Base-by-base conservation (phyloP, 345 rosid genomes). In the Eucalyptus erythrocorys region DNA sequence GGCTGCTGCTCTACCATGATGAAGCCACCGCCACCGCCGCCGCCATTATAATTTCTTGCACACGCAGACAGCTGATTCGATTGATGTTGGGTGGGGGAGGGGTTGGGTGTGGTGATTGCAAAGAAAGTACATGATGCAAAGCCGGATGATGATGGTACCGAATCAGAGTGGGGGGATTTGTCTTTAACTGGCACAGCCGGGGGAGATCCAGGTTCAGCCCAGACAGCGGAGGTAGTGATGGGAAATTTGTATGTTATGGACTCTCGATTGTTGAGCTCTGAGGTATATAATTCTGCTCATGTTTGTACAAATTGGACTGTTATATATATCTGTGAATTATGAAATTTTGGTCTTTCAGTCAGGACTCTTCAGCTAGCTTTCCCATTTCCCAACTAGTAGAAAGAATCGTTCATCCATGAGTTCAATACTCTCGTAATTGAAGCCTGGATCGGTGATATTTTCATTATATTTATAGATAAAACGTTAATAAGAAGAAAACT, bases 261-360 rank as follows among this genome's bases (percentile, higher is more conserved):
- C 50, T 48, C 49, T 47, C 90, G 87, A 86, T 86, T 88, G 76
- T 55, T 85, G 89, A 92, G 91, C 89, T 87, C 86, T 88, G 87
- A 88, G 90, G 93, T 92, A 89, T 90, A 90, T 89, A 89, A n/a
- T 42, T 71, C 53, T 88, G 50, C 88, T 81, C 64, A 61, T 82
- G 64, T 88, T 91, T 90, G 89, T 91, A 90, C 88, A 90, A 89
- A 91, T 88, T 68, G 57, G 87, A 89, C 87, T 43, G 4, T 89
- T 40, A 40, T 40, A 86, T 49, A 85, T 86, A 86, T 50, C 30
- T 85, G 43, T 86, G 87, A 50, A 86, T 86, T 86, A 86, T 86
- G 61, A 86, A 86, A 86, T 86, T 86, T 86, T 86, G 64, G 43
- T 86, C 55, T 50, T 84, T 48, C 51, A 27, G 40, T 42, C 50